These are phyloP conservation scores for Adenanthera pavonina DNA, from an alignment of 306 rosid species.

Conservation along the genomic window DNA sequence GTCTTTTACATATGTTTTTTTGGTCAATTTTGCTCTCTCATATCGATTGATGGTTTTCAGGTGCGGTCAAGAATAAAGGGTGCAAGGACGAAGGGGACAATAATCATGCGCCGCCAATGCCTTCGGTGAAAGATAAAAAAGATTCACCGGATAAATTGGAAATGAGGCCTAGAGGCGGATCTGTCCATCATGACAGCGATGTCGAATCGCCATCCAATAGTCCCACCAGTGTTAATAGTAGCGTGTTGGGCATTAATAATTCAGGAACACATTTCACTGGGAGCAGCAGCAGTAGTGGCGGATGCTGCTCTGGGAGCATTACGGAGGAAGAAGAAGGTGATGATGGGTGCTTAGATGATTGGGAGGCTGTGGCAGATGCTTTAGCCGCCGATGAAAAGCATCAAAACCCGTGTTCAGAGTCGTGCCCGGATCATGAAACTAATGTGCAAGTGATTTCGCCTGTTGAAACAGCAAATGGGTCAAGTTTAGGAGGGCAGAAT, in stretches of 20 bases:
- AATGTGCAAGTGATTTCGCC: slow-evolving; percentile 46
- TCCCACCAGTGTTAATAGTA: slow-evolving; percentile 61
- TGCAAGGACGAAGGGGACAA: slow-evolving; percentile 60
- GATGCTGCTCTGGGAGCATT: slow-evolving; percentile 81
- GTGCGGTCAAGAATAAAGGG: slow-evolving; percentile 65
- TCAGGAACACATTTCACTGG: slow-evolving; percentile 80
- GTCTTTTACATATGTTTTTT: background rate
- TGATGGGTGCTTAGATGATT: slow-evolving; percentile 93
- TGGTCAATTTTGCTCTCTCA: background rate
- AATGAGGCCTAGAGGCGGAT: slow-evolving; percentile 51
- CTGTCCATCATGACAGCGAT: slow-evolving; percentile 67
- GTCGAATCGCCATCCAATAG: slow-evolving; percentile 67
- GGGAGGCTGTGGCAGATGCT: slow-evolving; percentile 99
- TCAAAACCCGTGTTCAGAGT: slow-evolving; percentile 46
- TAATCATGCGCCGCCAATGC: slow-evolving; percentile 39
- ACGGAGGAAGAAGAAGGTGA: slow-evolving; percentile 62
- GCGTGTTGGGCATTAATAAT: slow-evolving; percentile 61
- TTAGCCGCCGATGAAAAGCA: slow-evolving; percentile 83
- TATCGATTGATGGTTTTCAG: slow-evolving; percentile 52
- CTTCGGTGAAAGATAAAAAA: slow-evolving; percentile 37
- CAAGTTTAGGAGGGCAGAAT: slow-evolving; percentile 41
- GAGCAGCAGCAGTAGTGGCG: slow-evolving; percentile 69
- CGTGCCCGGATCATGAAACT: slow-evolving; percentile 43
- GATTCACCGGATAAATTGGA: slow-evolving; percentile 56
- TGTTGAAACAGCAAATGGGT: slow-evolving; percentile 36